Conservation (phyloP, 108 stramenopile species). For the Nannochloropsis gaditana region DNA sequence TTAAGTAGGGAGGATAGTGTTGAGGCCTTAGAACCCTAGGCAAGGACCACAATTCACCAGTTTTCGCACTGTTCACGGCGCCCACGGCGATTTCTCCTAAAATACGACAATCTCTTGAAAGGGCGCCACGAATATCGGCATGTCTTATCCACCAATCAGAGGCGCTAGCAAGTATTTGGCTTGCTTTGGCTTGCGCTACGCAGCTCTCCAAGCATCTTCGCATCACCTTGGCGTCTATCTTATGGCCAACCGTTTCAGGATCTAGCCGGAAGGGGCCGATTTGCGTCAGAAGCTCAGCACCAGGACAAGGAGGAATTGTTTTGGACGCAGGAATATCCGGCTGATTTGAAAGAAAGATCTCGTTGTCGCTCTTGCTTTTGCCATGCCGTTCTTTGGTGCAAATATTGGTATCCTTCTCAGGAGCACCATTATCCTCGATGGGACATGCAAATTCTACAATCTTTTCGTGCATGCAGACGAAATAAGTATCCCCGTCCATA, state of each 20-base stretch:
- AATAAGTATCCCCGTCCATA: slow-evolving; percentile 14
- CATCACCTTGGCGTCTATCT: not conserved
- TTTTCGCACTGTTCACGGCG: not conserved
- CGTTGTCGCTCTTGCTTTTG: not conserved
- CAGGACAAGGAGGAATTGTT: not conserved
- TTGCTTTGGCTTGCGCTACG: not conserved
- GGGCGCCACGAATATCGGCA: not conserved
- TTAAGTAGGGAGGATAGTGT: not conserved
- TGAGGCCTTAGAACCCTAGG: not conserved
- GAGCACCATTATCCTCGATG: not conserved
- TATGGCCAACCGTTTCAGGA: not conserved
- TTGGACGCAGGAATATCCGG: not conserved
- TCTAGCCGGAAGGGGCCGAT: not conserved
- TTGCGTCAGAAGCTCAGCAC: not conserved
- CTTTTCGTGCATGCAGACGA: slow-evolving; percentile 2
- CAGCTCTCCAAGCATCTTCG: not conserved
- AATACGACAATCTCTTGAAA: not conserved
- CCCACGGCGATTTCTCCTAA: not conserved
- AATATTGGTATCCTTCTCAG: not conserved
- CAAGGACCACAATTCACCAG: slow-evolving; percentile 1
- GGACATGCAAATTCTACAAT: not conserved
- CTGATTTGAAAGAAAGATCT: not conserved
- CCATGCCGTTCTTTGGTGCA: not conserved
- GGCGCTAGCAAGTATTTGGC: not conserved
- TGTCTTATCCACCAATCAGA: slow-evolving; percentile 3